A percentile compares a stretch with the other conserved stretches of the same genome.
These are phyloP conservation scores for Penicillium sp. DNA, from an alignment of 2,329 filamentous ascomycete genomes.

Conservation along the genomic window DNA sequence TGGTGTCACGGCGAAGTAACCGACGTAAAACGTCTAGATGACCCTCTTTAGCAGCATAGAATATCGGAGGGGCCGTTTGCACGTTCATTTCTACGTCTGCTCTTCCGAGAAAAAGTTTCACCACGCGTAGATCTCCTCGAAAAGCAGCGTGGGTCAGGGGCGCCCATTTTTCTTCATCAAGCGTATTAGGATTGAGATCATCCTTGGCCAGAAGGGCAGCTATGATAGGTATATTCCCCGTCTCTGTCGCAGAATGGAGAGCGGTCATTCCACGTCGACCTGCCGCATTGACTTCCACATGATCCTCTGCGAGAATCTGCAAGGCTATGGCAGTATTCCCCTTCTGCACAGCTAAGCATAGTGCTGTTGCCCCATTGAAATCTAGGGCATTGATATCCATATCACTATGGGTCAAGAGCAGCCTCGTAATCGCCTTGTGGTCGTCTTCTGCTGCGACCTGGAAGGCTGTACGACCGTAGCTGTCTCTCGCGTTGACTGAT, in stretches of 20 bases:
- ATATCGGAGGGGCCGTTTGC: slow-evolving; percentile 6
- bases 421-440: slow-evolving; percentile 8
- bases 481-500: slow-evolving; percentile 7
- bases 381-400: slow-evolving; percentile 9
- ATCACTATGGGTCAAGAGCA: slow-evolving; percentile 5
- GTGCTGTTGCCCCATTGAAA: slow-evolving; percentile 7
- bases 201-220: slow-evolving; percentile 7
- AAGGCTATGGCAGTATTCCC: slow-evolving; percentile 4
- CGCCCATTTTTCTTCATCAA: slow-evolving; percentile 4
- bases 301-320: slow-evolving; percentile 9
- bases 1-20: slow-evolving; percentile 8
- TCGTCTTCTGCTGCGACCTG: slow-evolving; percentile 11
- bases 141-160: slow-evolving; percentile 8
- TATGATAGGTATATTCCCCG: slow-evolving; percentile 5
- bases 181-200: slow-evolving; percentile 5
- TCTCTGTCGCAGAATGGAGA: slow-evolving; percentile 5
- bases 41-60: slow-evolving; percentile 8
- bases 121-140: slow-evolving; percentile 6
- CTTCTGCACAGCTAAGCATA: slow-evolving; percentile 8
- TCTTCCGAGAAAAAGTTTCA: slow-evolving; percentile 9
- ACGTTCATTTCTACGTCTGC: slow-evolving; percentile 10
- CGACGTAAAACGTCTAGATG: slow-evolving; percentile 9
- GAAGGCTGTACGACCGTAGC: slow-evolving; percentile 9
- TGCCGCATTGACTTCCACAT: slow-evolving; percentile 8
- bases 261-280: slow-evolving; percentile 2